These are phyloP conservation scores for Artemisia annua DNA, from an alignment of 129 eudicot genomes.

Conservation along the genomic window DNA sequence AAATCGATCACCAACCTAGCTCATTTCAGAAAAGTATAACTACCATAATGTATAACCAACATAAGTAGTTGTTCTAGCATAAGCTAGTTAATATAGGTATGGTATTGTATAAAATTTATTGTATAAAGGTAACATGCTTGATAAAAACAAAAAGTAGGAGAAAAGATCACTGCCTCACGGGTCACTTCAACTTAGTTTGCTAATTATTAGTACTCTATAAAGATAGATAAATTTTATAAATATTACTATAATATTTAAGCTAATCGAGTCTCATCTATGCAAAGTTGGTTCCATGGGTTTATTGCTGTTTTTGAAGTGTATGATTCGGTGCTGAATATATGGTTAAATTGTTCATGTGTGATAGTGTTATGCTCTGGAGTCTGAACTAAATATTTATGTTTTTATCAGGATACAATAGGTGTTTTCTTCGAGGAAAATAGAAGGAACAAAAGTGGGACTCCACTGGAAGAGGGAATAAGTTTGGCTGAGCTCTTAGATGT, in stretches of 20 bases:
- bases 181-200: too few species aligned
- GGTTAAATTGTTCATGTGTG: conserved; percentile 1
- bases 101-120: too few species aligned
- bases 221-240: too few species aligned
- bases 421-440: conserved; percentile 37
- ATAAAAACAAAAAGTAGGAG: too few species aligned
- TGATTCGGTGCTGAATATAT: conserved; percentile 13
- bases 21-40: too few species aligned
- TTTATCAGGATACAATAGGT: conserved; percentile 60
- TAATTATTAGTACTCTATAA: too few species aligned
- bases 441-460: conserved; percentile 41
- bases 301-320: conserved; percentile 10
- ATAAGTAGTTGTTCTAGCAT: too few species aligned
- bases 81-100: too few species aligned
- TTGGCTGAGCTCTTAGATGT: conserved; percentile 63
- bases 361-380: conserved; percentile 5
- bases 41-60: too few species aligned
- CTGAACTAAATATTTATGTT: conserved; percentile 24
- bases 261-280: not conserved
- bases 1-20: too few species aligned
- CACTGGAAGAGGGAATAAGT: conserved; percentile 37
- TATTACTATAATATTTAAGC: not conserved
- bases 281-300: conserved; percentile 4
- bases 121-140: too few species aligned
- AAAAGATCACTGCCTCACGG: too few species aligned